Conservation (phyloP, 78 protist genomes). For the Monosiga brevicollis region DNA sequence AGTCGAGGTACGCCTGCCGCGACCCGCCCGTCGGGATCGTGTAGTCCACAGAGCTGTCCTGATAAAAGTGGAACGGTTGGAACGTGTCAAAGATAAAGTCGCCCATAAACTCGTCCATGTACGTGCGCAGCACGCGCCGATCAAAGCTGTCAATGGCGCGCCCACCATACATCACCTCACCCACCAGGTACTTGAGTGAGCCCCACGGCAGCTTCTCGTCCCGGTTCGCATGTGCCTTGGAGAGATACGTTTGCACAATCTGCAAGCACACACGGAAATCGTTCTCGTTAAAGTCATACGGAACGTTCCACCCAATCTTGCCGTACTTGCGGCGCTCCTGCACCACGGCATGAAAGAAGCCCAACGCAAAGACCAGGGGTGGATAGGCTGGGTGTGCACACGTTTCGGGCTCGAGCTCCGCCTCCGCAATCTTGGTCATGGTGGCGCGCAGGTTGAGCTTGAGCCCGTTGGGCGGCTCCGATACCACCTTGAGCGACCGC, state of each 20-base stretch:
- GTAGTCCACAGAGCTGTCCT: slow-evolving; percentile 11
- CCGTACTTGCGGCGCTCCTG: slow-evolving; percentile 92
- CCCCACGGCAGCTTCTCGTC: slow-evolving; percentile 72
- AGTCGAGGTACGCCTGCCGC: slow-evolving; percentile 3
- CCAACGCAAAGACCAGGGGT: slow-evolving; percentile 73
- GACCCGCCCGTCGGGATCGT: background rate
- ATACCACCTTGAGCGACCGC: slow-evolving; percentile 86
- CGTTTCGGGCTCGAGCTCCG: slow-evolving; percentile 4
- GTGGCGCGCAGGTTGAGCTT: slow-evolving; percentile 68
- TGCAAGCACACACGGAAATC: slow-evolving; percentile 62
- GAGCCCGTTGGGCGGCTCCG: slow-evolving; percentile 91
- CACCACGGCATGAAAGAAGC: slow-evolving; percentile 92
- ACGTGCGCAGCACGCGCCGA: slow-evolving; percentile 76
- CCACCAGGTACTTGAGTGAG: slow-evolving; percentile 78
- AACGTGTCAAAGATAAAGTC: slow-evolving; percentile 84
- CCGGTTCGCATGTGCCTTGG: slow-evolving; percentile 44
- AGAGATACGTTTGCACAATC: slow-evolving; percentile 57
- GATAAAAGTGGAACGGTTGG: slow-evolving; percentile 79
- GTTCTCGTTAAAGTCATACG: slow-evolving; percentile 88
- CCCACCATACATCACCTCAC: slow-evolving; percentile 94
- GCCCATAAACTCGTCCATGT: slow-evolving; percentile 88
- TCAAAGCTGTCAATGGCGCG: slow-evolving; percentile 82
- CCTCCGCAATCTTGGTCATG: slow-evolving; percentile 51
- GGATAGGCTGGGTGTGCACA: slow-evolving; percentile 70
- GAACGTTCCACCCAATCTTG: slow-evolving; percentile 85